A percentile compares a stretch with the other conserved stretches of the same genome.
phyloP scores from a whole-genome alignment of 2,329 filamentous ascomycete genomes.

The Nigrospora osmanthi region DNA sequence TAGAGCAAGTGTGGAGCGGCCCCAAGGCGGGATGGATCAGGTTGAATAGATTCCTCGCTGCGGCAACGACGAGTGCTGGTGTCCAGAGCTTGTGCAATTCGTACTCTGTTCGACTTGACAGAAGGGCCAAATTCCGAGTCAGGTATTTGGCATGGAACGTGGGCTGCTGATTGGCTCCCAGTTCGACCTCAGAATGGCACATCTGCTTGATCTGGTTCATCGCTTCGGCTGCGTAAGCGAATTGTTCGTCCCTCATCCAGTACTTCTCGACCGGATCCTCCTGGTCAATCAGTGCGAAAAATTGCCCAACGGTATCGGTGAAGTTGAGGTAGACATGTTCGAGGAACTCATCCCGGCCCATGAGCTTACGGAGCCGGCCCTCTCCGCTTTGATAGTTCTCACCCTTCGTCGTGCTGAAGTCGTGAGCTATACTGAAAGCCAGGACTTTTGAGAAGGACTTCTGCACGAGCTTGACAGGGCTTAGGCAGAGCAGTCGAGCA shows the following conservation, averaged over 20 bases:
- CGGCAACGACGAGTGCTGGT: constrained; percentile 62
- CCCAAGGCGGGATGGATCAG: constrained; percentile 78
- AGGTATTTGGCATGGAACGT: constrained; percentile 75
- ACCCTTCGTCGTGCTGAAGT: constrained; percentile 44
- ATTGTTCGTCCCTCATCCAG: constrained; percentile 50
- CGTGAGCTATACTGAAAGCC: constrained; percentile 77
- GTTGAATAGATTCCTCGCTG: constrained; percentile 72
- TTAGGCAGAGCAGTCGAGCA: constrained; percentile 45
- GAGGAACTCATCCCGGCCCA: constrained; percentile 61
- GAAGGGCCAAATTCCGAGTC: constrained; percentile 63
- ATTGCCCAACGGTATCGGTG: constrained; percentile 65
- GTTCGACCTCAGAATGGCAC: constrained; percentile 53
- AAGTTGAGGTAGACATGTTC: constrained; percentile 62
- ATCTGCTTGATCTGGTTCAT: constrained; percentile 63
- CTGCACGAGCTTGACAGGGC: constrained; percentile 51
- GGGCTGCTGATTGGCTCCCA: constrained; percentile 80
- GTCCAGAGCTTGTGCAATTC: constrained; percentile 65
- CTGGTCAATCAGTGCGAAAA: constrained; percentile 72
- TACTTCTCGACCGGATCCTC: constrained; percentile 66
- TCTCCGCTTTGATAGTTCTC: constrained; percentile 49
- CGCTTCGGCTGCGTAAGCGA: constrained; percentile 52
- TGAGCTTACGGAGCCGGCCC: constrained; percentile 55
- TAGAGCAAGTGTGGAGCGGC: constrained; percentile 76
- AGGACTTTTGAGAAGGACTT: constrained; percentile 69
- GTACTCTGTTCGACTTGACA: constrained; percentile 67